Percentiles rank a stretch among this genome's conserved stretches.
Evolutionary conservation across 1,139 yeast genomes (phyloP).

Genomic region (Candida pseudocylindracea): DNA sequence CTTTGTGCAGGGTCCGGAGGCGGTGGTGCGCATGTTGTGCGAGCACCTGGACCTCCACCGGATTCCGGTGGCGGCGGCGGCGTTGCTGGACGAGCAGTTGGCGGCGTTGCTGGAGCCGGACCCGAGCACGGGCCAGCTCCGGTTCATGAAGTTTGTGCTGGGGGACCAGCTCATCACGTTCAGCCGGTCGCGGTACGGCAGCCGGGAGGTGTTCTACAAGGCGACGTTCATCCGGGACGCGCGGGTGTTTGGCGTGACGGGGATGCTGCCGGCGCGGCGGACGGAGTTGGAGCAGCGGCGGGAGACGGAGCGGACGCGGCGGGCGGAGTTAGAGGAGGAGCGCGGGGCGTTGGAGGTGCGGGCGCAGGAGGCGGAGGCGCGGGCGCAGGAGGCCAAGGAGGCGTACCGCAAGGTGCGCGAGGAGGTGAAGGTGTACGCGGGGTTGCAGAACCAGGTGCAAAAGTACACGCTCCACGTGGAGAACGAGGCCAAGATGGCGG

Average conservation of each 20-base stretch:
- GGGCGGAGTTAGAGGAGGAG: slow-evolving; percentile 4
- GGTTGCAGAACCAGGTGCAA: too few relatives aligned
- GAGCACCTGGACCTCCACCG: slow-evolving; percentile 30
- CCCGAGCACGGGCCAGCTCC: slow-evolving; percentile 14
- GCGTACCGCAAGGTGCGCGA: slow-evolving; percentile 1
- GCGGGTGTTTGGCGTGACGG: slow-evolving; percentile 18
- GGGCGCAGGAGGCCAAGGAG: slow-evolving; percentile 1
- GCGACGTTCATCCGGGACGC: slow-evolving; percentile 11
- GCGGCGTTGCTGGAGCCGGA: slow-evolving; percentile 11
- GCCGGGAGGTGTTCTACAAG: slow-evolving; percentile 21
- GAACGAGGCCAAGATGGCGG: too few relatives aligned
- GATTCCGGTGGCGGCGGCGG: slow-evolving; percentile 36
- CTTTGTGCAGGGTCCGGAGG: slow-evolving; percentile 46
- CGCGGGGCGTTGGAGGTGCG: slow-evolving; percentile 6
- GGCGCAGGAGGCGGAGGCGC: slow-evolving; percentile 2
- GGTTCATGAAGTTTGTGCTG: slow-evolving; percentile 34
- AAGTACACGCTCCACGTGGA: too few relatives aligned
- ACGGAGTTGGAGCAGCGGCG: slow-evolving; percentile 3
- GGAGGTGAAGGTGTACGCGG: slow-evolving; percentile 1
- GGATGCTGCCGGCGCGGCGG: slow-evolving; percentile 10
- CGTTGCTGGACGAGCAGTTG: slow-evolving; percentile 17
- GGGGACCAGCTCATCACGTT: slow-evolving; percentile 31
- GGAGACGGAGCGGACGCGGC: slow-evolving; percentile 1
- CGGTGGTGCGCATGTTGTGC: slow-evolving; percentile 58
- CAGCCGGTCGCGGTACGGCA: slow-evolving; percentile 34